Conservation (phyloP, 768 basidiomycete species). For the Russula vinacea region DNA sequence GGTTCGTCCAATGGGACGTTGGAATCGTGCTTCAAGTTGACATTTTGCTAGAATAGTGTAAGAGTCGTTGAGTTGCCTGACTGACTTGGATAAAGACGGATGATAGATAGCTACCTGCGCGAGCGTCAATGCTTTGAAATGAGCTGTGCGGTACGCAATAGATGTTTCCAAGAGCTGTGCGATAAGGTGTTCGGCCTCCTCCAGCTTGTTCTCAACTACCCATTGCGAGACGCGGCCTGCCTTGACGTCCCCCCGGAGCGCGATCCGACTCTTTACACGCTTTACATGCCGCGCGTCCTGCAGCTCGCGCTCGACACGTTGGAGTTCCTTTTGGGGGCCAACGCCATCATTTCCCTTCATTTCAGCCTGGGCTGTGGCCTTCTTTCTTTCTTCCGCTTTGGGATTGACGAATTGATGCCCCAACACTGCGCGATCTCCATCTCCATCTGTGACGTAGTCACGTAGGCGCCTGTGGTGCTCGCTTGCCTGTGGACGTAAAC, state of each 20-base stretch:
- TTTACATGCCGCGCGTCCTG: constrained; percentile 65
- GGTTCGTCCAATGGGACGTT: constrained; percentile 57
- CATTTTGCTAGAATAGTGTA: constrained; percentile 33
- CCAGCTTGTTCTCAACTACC: constrained; percentile 62
- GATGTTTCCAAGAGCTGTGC: constrained; percentile 82
- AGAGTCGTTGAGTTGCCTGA: constrained; percentile 41
- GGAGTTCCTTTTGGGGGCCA: constrained; percentile 69
- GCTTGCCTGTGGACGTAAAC: constrained; percentile 67
- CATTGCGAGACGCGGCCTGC: constrained; percentile 65
- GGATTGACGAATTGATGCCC: constrained; percentile 83
- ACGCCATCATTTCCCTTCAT: constrained; percentile 65
- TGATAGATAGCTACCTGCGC: constrained; percentile 55
- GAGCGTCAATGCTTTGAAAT: constrained; percentile 65
- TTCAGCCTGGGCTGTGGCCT: constrained; percentile 56
- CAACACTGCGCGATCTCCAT: constrained; percentile 88
- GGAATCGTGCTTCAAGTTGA: constrained; percentile 54
- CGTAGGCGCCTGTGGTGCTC: constrained; percentile 66
- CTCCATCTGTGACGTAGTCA: constrained; percentile 89
- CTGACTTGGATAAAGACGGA: constrained; percentile 48
- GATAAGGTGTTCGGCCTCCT: constrained; percentile 62
- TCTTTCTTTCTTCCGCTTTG: constrained; percentile 61
- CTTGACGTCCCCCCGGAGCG: constrained; percentile 70
- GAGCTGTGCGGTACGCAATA: constrained; percentile 71
- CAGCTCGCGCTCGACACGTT: constrained; percentile 66
- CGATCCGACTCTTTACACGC: too few species aligned